A percentile compares a stretch with the other conserved stretches of the same genome.
Evolutionary conservation across 148 eudicot species (phyloP).

Genomic region (Dianthus caryophyllus): DNA sequence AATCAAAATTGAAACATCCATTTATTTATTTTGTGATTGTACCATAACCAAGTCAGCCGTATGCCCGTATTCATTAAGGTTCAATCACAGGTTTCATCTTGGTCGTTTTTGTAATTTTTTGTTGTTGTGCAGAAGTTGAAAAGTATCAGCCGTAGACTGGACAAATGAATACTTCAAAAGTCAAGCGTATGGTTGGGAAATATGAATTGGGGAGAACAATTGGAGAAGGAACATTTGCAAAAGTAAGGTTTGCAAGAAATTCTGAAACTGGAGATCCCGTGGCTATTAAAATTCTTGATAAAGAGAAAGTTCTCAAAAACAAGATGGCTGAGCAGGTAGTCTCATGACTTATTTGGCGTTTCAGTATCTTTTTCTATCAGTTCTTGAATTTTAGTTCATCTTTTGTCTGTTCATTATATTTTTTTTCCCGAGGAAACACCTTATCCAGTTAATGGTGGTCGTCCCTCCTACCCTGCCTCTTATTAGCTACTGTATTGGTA

Average conservation of each 20-base stretch:
- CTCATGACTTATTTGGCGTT: slow-evolving; percentile 7
- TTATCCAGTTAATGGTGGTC: neutral
- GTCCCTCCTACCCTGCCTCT: neutral
- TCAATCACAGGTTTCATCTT: neutral
- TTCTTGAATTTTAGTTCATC: neutral
- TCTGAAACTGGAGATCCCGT: slow-evolving; percentile 80
- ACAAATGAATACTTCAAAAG: slow-evolving; percentile 53
- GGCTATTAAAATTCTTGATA: slow-evolving; percentile 91
- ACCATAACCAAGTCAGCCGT: neutral
- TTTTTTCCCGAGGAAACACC: neutral
- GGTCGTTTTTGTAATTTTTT: neutral
- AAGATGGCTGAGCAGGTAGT: slow-evolving; percentile 94
- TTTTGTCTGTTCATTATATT: neutral
- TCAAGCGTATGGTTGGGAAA: slow-evolving; percentile 79
- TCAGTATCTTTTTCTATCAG: neutral
- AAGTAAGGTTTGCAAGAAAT: slow-evolving; percentile 85
- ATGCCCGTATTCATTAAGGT: neutral
- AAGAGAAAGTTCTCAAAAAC: slow-evolving; percentile 85
- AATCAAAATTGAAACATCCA: neutral
- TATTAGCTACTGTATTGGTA: neutral
- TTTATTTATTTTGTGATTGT: neutral
- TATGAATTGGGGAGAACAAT: slow-evolving; percentile 94
- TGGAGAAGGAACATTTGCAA: slow-evolving; percentile 97
- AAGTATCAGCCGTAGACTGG: slow-evolving; percentile 10
- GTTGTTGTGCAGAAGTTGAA: slow-evolving; percentile 13